Evolutionary conservation across 176 grass and related monocot species (phyloP).

Genomic region (Hyparrhenia diplandra): DNA sequence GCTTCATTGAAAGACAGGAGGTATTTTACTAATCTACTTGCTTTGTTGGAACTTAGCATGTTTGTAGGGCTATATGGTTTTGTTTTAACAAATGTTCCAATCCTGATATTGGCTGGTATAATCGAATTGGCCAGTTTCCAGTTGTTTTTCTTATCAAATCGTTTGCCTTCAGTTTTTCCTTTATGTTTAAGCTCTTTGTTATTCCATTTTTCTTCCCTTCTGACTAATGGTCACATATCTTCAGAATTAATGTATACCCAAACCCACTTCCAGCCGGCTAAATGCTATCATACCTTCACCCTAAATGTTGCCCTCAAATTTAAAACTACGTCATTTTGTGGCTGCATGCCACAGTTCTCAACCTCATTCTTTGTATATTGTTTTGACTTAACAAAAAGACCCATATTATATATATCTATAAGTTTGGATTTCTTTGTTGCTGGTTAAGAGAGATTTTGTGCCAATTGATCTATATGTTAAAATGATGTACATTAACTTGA

Average conservation of each 20-base stretch:
- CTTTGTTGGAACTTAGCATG: neutral
- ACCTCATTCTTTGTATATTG: neutral
- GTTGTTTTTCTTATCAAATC: neutral
- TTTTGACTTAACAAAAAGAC: neutral
- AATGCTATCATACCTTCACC: neutral
- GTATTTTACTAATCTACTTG: conserved; percentile 34
- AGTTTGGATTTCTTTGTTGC: neutral
- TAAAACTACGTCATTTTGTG: neutral
- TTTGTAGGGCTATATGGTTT: neutral
- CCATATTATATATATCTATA: neutral
- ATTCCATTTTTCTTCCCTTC: neutral
- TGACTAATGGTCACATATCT: neutral
- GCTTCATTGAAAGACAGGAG: conserved; percentile 98
- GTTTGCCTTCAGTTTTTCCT: neutral
- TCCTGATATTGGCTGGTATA: neutral
- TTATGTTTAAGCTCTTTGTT: neutral
- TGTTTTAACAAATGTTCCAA: neutral
- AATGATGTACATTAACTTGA: neutral
- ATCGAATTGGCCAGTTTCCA: neutral
- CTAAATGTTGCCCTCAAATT: neutral
- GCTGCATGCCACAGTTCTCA: neutral
- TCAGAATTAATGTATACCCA: neutral
- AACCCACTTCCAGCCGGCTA: neutral
- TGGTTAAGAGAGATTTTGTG: neutral
- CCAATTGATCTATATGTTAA: neutral